Conservation (phyloP, 768 basidiomycete species). For the Harrya chromipes region DNA sequence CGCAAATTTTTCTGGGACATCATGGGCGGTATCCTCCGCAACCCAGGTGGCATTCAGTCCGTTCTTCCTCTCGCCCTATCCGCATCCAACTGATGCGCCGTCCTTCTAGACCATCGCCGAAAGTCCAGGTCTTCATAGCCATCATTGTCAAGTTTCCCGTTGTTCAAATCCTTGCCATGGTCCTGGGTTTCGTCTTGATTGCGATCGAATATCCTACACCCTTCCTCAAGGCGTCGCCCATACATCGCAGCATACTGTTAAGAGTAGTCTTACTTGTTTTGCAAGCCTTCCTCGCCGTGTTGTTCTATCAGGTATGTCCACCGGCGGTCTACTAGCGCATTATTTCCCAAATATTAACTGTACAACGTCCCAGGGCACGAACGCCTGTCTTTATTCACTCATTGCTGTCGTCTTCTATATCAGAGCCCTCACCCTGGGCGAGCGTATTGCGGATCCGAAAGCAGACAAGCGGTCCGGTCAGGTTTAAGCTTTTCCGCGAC, state of each 20-base stretch:
- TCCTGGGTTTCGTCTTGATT: constrained; percentile 56
- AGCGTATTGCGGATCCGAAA: constrained; percentile 65
- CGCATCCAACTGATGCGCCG: background rate
- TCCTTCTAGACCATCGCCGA: constrained; percentile 52
- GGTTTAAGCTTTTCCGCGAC: constrained; percentile 39
- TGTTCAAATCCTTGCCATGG: constrained; percentile 65
- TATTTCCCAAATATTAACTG: background rate
- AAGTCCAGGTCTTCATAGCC: constrained; percentile 58
- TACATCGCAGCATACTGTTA: constrained; percentile 65
- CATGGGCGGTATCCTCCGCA: constrained; percentile 72
- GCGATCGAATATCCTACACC: constrained; percentile 74
- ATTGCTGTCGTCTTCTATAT: constrained; percentile 67
- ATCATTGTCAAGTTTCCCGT: constrained; percentile 78
- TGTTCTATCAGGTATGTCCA: constrained; percentile 74
- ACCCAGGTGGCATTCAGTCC: constrained; percentile 78
- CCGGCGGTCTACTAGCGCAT: background rate
- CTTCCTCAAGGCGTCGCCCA: constrained; percentile 45
- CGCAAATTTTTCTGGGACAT: constrained; percentile 99
- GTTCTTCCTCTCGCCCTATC: constrained; percentile 26
- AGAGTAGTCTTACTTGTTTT: constrained; percentile 61
- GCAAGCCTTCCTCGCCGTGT: constrained; percentile 57
- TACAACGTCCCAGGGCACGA: constrained; percentile 62
- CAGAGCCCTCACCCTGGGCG: constrained; percentile 63
- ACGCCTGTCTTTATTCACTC: constrained; percentile 76
- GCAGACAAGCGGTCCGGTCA: constrained; percentile 54